Base-by-base conservation (phyloP, 2,329 filamentous ascomycete genomes). In the Davidsoniella australis region DNA sequence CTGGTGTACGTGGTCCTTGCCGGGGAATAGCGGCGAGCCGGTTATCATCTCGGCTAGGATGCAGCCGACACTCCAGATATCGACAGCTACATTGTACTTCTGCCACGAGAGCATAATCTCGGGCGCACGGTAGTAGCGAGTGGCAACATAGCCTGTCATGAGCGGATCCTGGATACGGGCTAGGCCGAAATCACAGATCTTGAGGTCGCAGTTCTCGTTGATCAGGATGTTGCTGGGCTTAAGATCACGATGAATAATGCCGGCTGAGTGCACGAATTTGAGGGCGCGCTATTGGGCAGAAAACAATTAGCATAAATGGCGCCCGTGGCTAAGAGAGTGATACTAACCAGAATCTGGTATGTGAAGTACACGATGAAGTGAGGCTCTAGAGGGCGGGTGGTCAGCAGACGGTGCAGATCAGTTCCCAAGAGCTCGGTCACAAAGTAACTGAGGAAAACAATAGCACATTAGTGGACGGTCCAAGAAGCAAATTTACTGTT, bases 81-180 rank as follows among this genome's bases (percentile, higher is more conserved):
- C 91, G 52, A 98, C 91, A 69, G 96, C 91, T 44, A 96, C 81
- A 58, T 98, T 91, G 68, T 98, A 98, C 70, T 98, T 98, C 72
- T 98, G 91, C 91, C 91, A 98, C 56, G 91, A 96, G 63, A 98
- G 86, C 91, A 98, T 98, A 63, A 98, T 98, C 67, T 98, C 91
- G 16, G 91, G 91, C 7, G 91, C 91, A 61, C 91, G 81, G 74
- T 98, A 98, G 73, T 98, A 98, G 72, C 91, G 76, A 54, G 91
- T 98, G 44, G 91, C 96, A 54, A 98, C 91, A 63, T 98, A 98
- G 58, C 91, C 91, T 40, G 91, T 98, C 91, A 98, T 98, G 68
- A 98, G 91, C 36, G 91, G 91, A 62, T 98, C 91, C 65, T 98
- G 91, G 60, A 98, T 94, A 65, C 91, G 85, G 48, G 91, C 91